Base-by-base conservation (phyloP, 495 filamentous ascomycete species). In the Letharia lupina region DNA sequence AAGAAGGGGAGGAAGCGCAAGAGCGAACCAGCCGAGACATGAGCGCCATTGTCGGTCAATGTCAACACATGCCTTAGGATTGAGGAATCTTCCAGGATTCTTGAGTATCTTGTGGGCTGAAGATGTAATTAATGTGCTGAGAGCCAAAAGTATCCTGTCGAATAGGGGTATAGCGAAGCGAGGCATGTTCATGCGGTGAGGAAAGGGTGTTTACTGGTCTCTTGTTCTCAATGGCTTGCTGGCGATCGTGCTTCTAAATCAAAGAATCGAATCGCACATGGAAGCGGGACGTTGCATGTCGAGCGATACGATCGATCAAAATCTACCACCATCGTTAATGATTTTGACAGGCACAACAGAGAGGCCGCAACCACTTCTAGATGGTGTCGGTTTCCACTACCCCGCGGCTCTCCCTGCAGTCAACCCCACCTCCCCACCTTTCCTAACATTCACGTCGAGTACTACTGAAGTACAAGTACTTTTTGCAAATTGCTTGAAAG, bases 1-100 rank as follows among this genome's bases (percentile, higher is more conserved):
- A 77, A 79, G 71, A 78, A 77, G 65, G 77, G 77, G 67, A 88
- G 87, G 82, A 90, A 89, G 84, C 85, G 87, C 73, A 89, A 88
- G 83, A 82, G 81, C 70, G 79, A 81, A 67, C 76, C 66, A 37
- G 69, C 58, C 50, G 72, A 65, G 37, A 71, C 39, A 39, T 70
- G 61, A 68, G 44, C 31, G 23, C 41, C 57, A 18, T 40, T 33
- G 57, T n/a, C 31, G 33, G 41, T 16, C 40, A 31, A 35, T 23
- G 48, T 66, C 2, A 16, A 44, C 9, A n/a, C 23, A 18, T 60
- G 50, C 47, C 37, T 18, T 7, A 33, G n/a, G 62, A 42, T 23
- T 18, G 10, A 56, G 37, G 16, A 35, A 15, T 10, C 18, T 8
- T 33, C 10, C 31, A 35, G 31, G 28, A 58, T 58, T 20, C 18